phyloP scores from a whole-genome alignment of 805 yeast genomes.

The Nakazawaea populi region DNA sequence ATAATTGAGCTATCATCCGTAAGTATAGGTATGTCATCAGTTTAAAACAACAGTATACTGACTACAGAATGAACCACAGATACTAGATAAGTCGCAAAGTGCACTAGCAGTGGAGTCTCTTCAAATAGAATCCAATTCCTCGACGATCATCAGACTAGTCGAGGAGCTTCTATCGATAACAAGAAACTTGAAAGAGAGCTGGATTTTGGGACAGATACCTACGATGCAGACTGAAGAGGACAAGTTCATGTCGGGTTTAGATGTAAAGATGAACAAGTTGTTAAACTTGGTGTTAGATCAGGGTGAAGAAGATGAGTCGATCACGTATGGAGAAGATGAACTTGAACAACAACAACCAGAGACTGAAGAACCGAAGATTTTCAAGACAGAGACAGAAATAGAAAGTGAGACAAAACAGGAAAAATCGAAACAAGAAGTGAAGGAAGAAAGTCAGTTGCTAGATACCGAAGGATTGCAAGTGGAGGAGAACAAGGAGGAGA shows the following conservation, averaged over 20 bases:
- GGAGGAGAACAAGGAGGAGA: background rate
- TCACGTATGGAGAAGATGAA: background rate
- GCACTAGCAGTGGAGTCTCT: slow-evolving; percentile 46
- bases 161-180: slow-evolving; percentile 48
- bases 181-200: slow-evolving; percentile 44
- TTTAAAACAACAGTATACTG: background rate
- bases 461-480: background rate
- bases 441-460: background rate
- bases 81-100: slow-evolving; percentile 25
- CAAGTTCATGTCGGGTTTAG: slow-evolving; percentile 22
- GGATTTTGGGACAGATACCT: slow-evolving; percentile 52
- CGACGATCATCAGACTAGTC: slow-evolving; percentile 43
- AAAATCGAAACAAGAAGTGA: background rate
- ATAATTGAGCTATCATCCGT: slow-evolving; percentile 40
- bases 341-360: background rate
- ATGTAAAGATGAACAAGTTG: slow-evolving; percentile 28
- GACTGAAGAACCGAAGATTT: too few species aligned
- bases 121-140: slow-evolving; percentile 48
- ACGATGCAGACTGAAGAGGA: slow-evolving; percentile 17
- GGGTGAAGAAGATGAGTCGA: background rate
- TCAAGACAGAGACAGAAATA: too few species aligned
- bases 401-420: too few species aligned
- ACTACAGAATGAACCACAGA: slow-evolving; percentile 6
- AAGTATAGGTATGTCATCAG: slow-evolving; percentile 8
- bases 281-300: slow-evolving; percentile 16